Conservation (phyloP, 345 rosid genomes). For the Cardamine chenopodiifolia region DNA sequence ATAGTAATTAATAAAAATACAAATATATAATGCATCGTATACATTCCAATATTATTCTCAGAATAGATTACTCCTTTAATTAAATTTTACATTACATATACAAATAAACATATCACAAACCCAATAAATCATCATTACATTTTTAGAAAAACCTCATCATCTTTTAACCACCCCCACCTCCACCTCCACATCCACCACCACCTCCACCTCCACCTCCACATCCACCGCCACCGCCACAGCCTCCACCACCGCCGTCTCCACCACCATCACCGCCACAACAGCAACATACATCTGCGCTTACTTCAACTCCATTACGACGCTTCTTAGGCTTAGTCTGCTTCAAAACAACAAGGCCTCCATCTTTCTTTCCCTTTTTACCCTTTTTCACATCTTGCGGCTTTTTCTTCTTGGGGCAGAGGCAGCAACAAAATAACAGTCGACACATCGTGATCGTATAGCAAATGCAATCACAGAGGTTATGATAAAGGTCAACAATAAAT, state of each 20-base stretch:
- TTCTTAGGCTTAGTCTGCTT: conserved; percentile 30
- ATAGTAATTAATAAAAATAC: not conserved
- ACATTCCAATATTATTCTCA: not conserved
- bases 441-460: conserved; percentile 26
- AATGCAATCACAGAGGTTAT: conserved; percentile 10
- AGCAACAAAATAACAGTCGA: conserved; percentile 23
- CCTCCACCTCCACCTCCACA: conserved; percentile 3
- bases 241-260: not conserved
- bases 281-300: not conserved
- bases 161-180: conserved; percentile 24
- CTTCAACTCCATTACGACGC: conserved; percentile 14
- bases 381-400: conserved; percentile 19
- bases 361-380: conserved; percentile 32
- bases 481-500: conserved; percentile 2
- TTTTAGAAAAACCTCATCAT: not conserved
- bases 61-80: not conserved
- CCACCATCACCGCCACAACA: conserved; percentile 4
- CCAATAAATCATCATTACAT: conserved; percentile 13
- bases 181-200: conserved; percentile 29
- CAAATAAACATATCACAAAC: not conserved
- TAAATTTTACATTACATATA: not conserved
- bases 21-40: not conserved
- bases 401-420: conserved; percentile 19
- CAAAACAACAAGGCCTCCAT: conserved; percentile 33
- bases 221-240: not conserved